phyloP scores from a whole-genome alignment of 2,329 filamentous ascomycete genomes.

The Rosellinia necatrix region DNA sequence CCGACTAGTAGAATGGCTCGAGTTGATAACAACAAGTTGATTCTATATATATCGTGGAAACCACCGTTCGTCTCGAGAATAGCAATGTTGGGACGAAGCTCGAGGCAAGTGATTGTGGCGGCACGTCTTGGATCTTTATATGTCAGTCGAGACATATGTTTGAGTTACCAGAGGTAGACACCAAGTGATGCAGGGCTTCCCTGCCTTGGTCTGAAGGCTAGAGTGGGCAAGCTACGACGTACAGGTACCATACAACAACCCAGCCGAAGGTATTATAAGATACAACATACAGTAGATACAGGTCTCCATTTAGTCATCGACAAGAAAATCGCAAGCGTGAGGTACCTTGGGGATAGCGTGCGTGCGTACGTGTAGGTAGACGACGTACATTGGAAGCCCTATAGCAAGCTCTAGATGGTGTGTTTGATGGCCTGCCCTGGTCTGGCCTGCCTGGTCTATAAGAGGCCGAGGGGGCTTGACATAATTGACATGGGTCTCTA shows the following conservation, averaged over 20 bases:
- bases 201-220: slow-evolving; percentile 30
- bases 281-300: slow-evolving; percentile 30
- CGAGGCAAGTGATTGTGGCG: slow-evolving; percentile 27
- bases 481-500: slow-evolving; percentile 21
- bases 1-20: background rate
- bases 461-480: slow-evolving; percentile 18
- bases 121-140: slow-evolving; percentile 37
- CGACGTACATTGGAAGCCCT: slow-evolving; percentile 7
- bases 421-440: too few relatives aligned
- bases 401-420: slow-evolving; percentile 17
- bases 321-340: slow-evolving; percentile 20
- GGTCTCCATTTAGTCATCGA: slow-evolving; percentile 32
- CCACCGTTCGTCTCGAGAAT: slow-evolving; percentile 6
- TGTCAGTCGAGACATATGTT: slow-evolving; percentile 23
- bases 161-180: slow-evolving; percentile 23
- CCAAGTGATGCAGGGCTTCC: slow-evolving; percentile 34
- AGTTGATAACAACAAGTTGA: background rate
- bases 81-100: slow-evolving; percentile 13
- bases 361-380: slow-evolving; percentile 8
- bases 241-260: slow-evolving; percentile 26
- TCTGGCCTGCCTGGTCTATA: slow-evolving; percentile 10
- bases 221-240: slow-evolving; percentile 32
- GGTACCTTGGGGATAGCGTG: slow-evolving; percentile 30
- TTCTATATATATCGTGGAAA: background rate
- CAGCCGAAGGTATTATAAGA: slow-evolving; percentile 10